Evolutionary conservation across 768 basidiomycete species (phyloP), one percentile per base, ranked within the genome.

Genomic region (Mycena indigotica): DNA sequence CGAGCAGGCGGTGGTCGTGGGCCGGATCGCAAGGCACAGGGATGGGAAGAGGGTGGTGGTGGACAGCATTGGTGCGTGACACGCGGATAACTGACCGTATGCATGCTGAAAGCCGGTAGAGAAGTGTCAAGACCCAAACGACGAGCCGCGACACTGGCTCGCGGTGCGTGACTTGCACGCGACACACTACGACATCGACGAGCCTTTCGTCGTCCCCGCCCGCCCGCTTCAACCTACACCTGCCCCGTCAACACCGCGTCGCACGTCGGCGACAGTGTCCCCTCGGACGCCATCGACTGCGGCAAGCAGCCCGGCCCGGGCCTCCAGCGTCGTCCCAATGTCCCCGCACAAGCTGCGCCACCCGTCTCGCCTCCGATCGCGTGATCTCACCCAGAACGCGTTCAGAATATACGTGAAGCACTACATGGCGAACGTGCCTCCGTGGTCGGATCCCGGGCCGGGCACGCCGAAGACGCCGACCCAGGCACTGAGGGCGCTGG

Each of bases 341-440:
- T 71, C 63, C 3, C 75, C 73, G 19, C 67, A 76, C 4, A 84
- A 82, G 66, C 74, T 92, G 44, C 86, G 88, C 44, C 89, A 92
- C 69, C 91, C 90, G 1, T 85, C 86, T 0, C 80, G 86, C 38
- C 72, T 92, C 25, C 86, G 80, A 54, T 80, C 84, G 0, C 76
- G 77, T 19, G 87, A 91, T 55, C 81, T 93, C 25, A 91, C 84
- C 2, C 80, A 76, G 3, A 87, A 87, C 58, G 87, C 84, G 0
- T 89, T 93, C 67, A 80, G 87, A 12, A 80, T 89, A 35, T 91
- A 93, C 63, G 62, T 93, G 58, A 90, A 89, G 62, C 86, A 91
- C 62, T 92, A 84, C 70, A 88, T 93, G 86, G 84, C 89, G 63
- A 76, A 85, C 64, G 79, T 77, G 23, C 63, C 62, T 49, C 61